These are phyloP conservation scores for Fusarium nisikadoi DNA, from an alignment of 2,329 filamentous ascomycete species.

Conservation along the genomic window DNA sequence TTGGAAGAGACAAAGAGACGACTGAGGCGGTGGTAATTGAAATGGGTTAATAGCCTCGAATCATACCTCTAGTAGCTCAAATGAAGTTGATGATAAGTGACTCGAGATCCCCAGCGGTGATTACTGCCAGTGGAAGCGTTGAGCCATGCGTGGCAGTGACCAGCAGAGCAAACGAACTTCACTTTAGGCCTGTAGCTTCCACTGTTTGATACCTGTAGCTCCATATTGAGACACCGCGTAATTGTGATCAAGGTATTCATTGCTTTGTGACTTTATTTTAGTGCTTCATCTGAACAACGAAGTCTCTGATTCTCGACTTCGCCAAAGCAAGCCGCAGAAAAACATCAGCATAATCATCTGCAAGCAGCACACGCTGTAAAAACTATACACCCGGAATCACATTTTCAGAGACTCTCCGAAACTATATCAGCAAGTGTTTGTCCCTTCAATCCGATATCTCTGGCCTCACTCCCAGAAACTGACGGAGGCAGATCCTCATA, in stretches of 20 bases:
- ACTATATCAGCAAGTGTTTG: not conserved
- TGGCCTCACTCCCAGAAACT: not conserved
- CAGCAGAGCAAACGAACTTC: not conserved
- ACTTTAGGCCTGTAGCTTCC: too few species aligned
- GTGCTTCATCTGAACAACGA: rapidly evolving
- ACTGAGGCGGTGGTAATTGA: not conserved
- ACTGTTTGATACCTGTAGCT: rapidly evolving
- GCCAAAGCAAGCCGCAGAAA: rapidly evolving
- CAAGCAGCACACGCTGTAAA: not conserved
- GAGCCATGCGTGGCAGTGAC: not conserved
- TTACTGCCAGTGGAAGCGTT: rapidly evolving
- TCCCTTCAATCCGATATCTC: not conserved
- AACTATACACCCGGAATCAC: rapidly evolving
- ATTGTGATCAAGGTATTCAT: too few species aligned
- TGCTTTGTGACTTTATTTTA: too few species aligned
- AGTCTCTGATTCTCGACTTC: rapidly evolving
- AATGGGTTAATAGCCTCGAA: too few species aligned
- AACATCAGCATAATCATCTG: too few species aligned
- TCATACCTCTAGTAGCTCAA: rapidly evolving
- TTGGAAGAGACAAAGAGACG: not conserved
- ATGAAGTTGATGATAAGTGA: not conserved
- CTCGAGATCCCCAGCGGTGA: rapidly evolving
- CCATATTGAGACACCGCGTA: not conserved
- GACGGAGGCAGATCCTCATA: not conserved
- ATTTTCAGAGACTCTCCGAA: rapidly evolving